phyloP scores from a whole-genome alignment of 495 filamentous ascomycete genomes.

The Penicillium parvum region DNA sequence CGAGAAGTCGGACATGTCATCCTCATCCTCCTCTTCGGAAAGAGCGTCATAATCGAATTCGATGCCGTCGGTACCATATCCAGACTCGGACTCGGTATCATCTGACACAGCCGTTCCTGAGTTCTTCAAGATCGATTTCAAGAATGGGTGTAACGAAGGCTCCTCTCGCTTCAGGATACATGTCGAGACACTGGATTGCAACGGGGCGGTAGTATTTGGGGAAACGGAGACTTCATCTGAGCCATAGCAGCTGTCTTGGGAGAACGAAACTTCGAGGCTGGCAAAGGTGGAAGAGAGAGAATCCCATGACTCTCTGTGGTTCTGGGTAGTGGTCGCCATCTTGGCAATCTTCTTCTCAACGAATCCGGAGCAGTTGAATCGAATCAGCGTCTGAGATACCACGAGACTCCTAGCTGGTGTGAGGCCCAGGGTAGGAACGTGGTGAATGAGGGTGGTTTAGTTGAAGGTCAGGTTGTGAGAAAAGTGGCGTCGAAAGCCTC shows the following conservation, averaged over 20 bases:
- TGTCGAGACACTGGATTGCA: slow-evolving; percentile 20
- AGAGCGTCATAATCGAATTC: slow-evolving; percentile 33
- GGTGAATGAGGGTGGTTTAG: slow-evolving; percentile 2
- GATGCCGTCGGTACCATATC: slow-evolving; percentile 40
- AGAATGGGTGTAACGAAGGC: slow-evolving; percentile 23
- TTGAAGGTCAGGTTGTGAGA: slow-evolving; percentile 4
- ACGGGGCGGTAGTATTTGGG: slow-evolving; percentile 26
- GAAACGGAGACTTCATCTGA: slow-evolving; percentile 42
- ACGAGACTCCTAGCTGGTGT: slow-evolving; percentile 1
- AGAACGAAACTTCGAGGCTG: slow-evolving; percentile 39
- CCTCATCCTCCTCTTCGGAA: slow-evolving; percentile 30
- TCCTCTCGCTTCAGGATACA: slow-evolving; percentile 10
- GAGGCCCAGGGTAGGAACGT: slow-evolving; percentile 1
- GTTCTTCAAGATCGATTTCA: slow-evolving; percentile 43
- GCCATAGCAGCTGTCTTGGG: slow-evolving; percentile 45
- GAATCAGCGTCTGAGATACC: neutral
- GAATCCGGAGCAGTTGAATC: neutral
- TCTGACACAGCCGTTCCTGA: slow-evolving; percentile 25
- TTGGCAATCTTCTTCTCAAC: slow-evolving; percentile 2
- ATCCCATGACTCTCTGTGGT: slow-evolving; percentile 38
- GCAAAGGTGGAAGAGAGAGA: slow-evolving; percentile 42
- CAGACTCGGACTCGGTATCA: slow-evolving; percentile 36
- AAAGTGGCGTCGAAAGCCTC: slow-evolving; percentile 36
- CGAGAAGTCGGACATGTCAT: slow-evolving; percentile 33
- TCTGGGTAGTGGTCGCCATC: slow-evolving; percentile 24